Percentiles rank a stretch among this genome's conserved stretches.
These are phyloP conservation scores for Ceratobasidium papillatum DNA, from an alignment of 1,284 basidiomycete genomes.

Conservation along the genomic window DNA sequence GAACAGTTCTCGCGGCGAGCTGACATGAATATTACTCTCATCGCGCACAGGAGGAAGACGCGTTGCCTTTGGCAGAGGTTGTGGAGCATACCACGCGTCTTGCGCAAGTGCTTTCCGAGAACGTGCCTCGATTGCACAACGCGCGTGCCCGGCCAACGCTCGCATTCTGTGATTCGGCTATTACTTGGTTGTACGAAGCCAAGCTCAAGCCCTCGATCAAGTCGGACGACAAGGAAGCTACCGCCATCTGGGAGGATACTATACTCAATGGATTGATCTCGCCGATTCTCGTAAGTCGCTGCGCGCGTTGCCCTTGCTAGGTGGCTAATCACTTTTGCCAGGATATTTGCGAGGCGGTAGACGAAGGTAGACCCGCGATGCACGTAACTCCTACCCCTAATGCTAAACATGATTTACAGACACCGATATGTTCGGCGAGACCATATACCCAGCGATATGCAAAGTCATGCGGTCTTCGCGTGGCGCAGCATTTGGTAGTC, in stretches of 20 bases:
- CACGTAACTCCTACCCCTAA: not conserved
- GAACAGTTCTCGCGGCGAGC: constrained; percentile 1
- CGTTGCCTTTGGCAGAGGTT: not conserved
- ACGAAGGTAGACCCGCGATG: not conserved
- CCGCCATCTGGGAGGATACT: constrained; percentile 21
- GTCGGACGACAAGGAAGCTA: not conserved
- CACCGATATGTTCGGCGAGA: not conserved
- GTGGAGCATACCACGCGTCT: constrained; percentile 22
- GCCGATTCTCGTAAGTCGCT: constrained; percentile 36
- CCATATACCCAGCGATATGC: constrained; percentile 21
- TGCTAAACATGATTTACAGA: not conserved
- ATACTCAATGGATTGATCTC: constrained; percentile 26
- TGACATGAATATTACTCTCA: constrained; percentile 5
- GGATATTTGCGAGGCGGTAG: constrained; percentile 19
- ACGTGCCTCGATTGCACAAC: constrained; percentile 7
- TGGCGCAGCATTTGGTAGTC: constrained; percentile 10
- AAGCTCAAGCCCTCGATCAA: constrained; percentile 19
- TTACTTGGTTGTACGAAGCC: constrained; percentile 12
- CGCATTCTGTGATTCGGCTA: constrained; percentile 17
- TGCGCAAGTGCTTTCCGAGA: constrained; percentile 2
- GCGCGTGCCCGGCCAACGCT: constrained; percentile 23
- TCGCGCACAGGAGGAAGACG: constrained; percentile 28
- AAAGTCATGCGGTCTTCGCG: constrained; percentile 22
- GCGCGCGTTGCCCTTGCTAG: not conserved
- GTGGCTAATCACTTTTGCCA: not conserved